A percentile compares a stretch with the other conserved stretches of the same genome.
Conservation (phyloP, 371 early-diverging fungal genomes). For the Rhizopus delemar region DNA sequence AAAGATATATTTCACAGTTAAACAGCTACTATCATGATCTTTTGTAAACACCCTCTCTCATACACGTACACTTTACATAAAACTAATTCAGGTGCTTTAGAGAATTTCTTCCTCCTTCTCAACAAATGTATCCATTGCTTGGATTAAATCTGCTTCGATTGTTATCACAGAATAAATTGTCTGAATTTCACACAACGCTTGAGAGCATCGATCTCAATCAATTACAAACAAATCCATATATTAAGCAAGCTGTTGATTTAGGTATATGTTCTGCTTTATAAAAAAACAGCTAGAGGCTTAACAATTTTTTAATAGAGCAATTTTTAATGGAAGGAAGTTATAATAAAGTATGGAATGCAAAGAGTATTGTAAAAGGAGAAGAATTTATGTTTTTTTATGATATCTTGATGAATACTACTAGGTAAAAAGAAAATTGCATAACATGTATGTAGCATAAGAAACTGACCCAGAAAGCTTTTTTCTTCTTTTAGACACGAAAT, state of each 20-base stretch:
- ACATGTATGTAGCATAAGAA: background rate
- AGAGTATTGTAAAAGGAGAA: conserved; percentile 83
- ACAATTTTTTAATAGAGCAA: conserved; percentile 61
- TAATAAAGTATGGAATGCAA: conserved; percentile 91
- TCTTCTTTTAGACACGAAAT: conserved; percentile 78
- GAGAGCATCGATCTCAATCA: conserved; percentile 85
- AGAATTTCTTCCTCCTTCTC: conserved; percentile 70
- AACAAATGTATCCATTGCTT: conserved; percentile 81
- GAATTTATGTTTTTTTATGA: conserved; percentile 93
- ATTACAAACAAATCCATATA: conserved; percentile 75
- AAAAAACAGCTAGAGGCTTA: conserved; percentile 13
- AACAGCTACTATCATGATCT: conserved; percentile 86
- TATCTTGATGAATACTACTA: conserved; percentile 88
- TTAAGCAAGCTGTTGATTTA: conserved; percentile 88
- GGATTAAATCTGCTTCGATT: conserved; percentile 91
- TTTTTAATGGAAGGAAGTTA: conserved; percentile 97
- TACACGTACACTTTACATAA: background rate
- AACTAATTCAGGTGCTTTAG: conserved; percentile 16
- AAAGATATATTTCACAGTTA: conserved; percentile 93
- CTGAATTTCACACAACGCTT: conserved; percentile 94
- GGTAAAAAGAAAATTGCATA: conserved; percentile 47
- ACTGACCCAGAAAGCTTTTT: background rate
- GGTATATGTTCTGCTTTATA: conserved; percentile 23
- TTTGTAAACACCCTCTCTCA: conserved; percentile 48
- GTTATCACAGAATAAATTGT: conserved; percentile 89